Conservation (phyloP, 2,329 filamentous ascomycete genomes). For the Clonostachys rosea region DNA sequence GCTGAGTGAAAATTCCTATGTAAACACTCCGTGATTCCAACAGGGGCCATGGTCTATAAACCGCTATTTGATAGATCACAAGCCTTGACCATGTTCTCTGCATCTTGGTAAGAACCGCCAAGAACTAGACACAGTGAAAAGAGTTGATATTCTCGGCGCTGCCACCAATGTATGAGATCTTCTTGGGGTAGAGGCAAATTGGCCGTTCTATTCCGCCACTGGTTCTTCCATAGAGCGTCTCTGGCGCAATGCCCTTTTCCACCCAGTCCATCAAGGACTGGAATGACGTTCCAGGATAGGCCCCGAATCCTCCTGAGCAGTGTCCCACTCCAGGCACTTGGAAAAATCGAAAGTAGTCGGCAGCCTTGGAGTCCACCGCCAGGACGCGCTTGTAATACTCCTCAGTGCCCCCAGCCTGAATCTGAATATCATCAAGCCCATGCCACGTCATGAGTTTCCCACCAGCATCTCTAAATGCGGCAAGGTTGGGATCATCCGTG, state of each 20-base stretch:
- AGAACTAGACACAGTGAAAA: neutral
- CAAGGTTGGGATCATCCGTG: constrained; percentile 17
- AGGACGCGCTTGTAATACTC: constrained; percentile 18
- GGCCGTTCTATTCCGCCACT: neutral
- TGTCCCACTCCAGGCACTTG: neutral
- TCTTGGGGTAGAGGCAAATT: constrained; percentile 1
- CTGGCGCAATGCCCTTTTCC: neutral
- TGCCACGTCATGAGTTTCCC: constrained; percentile 35
- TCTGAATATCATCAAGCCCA: constrained; percentile 18
- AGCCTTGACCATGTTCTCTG: too few relatives aligned
- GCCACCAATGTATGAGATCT: neutral
- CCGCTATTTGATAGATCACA: too few relatives aligned
- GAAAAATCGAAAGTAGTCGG: constrained; percentile 2
- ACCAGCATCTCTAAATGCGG: constrained; percentile 19
- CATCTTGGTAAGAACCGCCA: too few relatives aligned
- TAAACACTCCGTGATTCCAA: too few relatives aligned
- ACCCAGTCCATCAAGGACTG: constrained; percentile 1
- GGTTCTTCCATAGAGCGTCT: neutral
- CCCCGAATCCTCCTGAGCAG: neutral
- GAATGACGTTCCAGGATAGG: neutral
- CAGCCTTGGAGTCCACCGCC: neutral
- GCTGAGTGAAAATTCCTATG: too few relatives aligned
- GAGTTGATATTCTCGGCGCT: neutral
- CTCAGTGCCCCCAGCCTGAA: constrained; percentile 9
- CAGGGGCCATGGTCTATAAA: too few relatives aligned